A percentile compares a stretch with the other conserved stretches of the same genome.
Evolutionary conservation across 768 basidiomycete species (phyloP).

Genomic region (Roridomyces roridus): DNA sequence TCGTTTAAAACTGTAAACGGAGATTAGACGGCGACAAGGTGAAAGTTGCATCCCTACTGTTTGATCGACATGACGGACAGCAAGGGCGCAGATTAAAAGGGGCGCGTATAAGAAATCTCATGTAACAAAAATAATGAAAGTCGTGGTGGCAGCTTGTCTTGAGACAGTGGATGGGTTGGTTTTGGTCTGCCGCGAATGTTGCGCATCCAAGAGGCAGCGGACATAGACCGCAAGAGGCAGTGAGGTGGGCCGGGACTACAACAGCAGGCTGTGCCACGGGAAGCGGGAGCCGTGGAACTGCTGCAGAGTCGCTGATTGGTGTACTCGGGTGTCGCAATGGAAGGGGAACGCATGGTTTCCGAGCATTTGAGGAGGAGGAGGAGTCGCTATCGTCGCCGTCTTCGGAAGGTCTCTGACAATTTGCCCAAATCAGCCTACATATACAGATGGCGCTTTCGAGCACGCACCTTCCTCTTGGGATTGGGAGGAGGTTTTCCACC

Average conservation of each 20-base stretch:
- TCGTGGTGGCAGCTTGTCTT: slow-evolving; percentile 9
- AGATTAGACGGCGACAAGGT: neutral
- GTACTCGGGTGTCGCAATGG: no score
- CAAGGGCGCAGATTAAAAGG: neutral
- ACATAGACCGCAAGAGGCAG: slow-evolving; percentile 3
- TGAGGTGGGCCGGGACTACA: neutral
- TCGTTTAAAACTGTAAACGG: neutral
- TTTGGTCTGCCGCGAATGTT: neutral
- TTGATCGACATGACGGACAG: slow-evolving; percentile 13
- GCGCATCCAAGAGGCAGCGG: neutral
- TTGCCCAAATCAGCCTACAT: no score
- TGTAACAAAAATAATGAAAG: slow-evolving; percentile 15
- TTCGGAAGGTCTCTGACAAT: no score
- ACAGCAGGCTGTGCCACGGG: neutral
- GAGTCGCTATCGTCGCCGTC: no score
- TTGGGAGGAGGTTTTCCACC: neutral
- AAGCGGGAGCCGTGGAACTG: neutral
- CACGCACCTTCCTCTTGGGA: neutral
- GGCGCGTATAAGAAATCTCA: slow-evolving; percentile 4
- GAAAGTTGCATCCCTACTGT: neutral
- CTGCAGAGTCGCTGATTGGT: neutral
- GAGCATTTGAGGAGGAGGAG: no score
- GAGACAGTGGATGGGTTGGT: slow-evolving; percentile 6
- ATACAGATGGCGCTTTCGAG: no score
- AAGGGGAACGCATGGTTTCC: no score